These are phyloP conservation scores for Pichia sp. DNA, from an alignment of 1,139 yeast genomes.

Conservation along the genomic window DNA sequence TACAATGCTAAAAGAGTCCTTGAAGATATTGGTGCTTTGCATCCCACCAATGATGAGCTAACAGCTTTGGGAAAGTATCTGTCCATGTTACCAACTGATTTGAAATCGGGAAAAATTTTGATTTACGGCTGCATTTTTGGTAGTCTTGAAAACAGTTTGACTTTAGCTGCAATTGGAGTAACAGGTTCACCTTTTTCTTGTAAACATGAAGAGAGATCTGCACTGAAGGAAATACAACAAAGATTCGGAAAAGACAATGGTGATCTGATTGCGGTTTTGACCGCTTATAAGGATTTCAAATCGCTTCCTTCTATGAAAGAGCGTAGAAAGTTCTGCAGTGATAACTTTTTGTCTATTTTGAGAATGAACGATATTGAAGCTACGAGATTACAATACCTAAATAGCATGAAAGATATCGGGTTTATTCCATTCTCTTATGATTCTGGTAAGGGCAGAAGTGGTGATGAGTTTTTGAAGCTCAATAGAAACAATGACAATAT, in stretches of 20 bases:
- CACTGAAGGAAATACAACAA: conserved; percentile 49
- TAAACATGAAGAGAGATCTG: conserved; percentile 58
- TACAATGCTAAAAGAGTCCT: conserved; percentile 59
- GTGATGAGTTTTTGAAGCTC: conserved; percentile 12
- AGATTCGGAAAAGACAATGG: conserved; percentile 49
- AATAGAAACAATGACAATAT: conserved; percentile 51
- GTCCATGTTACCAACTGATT: conserved; percentile 80
- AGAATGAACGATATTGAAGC: conserved; percentile 70
- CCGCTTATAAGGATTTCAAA: conserved; percentile 53
- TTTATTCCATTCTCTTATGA: conserved; percentile 54
- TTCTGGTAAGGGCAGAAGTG: conserved; percentile 21
- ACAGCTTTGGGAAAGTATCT: conserved; percentile 80
- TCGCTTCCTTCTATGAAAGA: conserved; percentile 25
- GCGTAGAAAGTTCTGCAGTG: conserved; percentile 51
- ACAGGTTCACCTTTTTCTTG: conserved; percentile 69
- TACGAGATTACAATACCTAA: conserved; percentile 61
- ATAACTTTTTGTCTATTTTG: conserved; percentile 57
- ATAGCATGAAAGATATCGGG: conserved; percentile 70
- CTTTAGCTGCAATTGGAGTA: conserved; percentile 71
- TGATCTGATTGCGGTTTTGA: conserved; percentile 65
- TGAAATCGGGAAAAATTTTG: conserved; percentile 77
- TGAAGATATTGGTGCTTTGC: conserved; percentile 69
- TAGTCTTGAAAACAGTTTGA: conserved; percentile 68
- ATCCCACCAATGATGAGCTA: conserved; percentile 41
- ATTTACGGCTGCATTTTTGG: conserved; percentile 80